A percentile compares a stretch with the other conserved stretches of the same genome.
phyloP scores from a whole-genome alignment of 108 stramenopile genomes.

The Cafeteria roenbergensis region DNA sequence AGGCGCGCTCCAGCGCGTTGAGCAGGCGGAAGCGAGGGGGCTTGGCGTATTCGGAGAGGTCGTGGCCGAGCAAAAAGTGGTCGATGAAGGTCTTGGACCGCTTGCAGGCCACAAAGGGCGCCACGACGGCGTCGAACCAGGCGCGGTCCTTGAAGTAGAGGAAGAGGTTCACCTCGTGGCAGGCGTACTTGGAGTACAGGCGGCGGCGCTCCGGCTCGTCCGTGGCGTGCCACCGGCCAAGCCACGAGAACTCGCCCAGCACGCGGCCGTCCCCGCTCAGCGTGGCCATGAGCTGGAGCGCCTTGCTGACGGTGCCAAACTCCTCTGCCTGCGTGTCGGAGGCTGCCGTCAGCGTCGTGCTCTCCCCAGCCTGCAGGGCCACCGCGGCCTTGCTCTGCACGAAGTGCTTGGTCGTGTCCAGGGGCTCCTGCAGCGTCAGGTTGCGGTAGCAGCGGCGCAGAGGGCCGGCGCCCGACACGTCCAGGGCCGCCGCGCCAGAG shows the following conservation, averaged over 20 bases:
- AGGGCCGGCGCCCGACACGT: too few relatives aligned
- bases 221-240: not conserved
- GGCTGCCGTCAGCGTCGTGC: not conserved
- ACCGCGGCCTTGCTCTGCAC: not conserved
- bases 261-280: not conserved
- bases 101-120: not conserved
- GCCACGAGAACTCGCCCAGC: slow-evolving; percentile 1
- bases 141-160: slow-evolving; percentile 1
- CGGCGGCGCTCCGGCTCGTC: not conserved
- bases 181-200: slow-evolving; percentile 2
- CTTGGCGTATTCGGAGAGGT: not conserved
- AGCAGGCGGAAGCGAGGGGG: not conserved
- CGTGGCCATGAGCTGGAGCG: not conserved
- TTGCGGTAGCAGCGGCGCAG: not conserved
- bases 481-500: too few relatives aligned
- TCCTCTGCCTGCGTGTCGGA: not conserved
- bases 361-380: not conserved
- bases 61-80: not conserved
- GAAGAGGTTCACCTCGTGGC: slow-evolving; percentile 9
- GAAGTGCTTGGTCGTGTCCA: not conserved
- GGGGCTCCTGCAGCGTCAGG: not conserved
- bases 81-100: slow-evolving; percentile 3
- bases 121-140: slow-evolving; percentile 1
- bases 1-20: not conserved
- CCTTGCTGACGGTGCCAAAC: not conserved